Percentiles rank a stretch among this genome's conserved stretches.
phyloP scores from a whole-genome alignment of 2,329 filamentous ascomycete species.

The Venturia oleaginea region DNA sequence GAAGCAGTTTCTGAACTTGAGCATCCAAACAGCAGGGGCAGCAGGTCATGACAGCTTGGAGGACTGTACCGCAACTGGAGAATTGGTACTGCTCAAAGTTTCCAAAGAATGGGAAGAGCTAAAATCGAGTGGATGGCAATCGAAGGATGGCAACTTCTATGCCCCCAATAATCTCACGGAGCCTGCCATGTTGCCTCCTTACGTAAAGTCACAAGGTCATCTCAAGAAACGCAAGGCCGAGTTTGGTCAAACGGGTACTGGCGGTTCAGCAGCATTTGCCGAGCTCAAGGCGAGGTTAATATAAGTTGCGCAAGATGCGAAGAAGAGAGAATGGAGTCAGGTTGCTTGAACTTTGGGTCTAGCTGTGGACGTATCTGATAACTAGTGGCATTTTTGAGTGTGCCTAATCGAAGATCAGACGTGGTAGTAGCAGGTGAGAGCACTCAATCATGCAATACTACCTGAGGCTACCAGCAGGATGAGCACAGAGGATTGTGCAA shows the following conservation, averaged over 20 bases:
- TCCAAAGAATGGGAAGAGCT: slow-evolving; percentile 60
- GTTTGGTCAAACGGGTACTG: not conserved
- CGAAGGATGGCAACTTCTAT: slow-evolving; percentile 23
- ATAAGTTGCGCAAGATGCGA: not conserved
- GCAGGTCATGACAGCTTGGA: slow-evolving; percentile 84
- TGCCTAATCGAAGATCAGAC: too few relatives aligned
- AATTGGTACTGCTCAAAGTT: slow-evolving; percentile 67
- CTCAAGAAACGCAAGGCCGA: slow-evolving; percentile 6
- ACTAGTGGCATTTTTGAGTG: not conserved
- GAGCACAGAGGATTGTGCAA: too few relatives aligned
- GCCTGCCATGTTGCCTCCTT: not conserved
- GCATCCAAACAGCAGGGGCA: slow-evolving; percentile 65
- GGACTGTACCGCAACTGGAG: slow-evolving; percentile 81
- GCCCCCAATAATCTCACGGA: slow-evolving; percentile 18
- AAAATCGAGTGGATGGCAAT: slow-evolving; percentile 57
- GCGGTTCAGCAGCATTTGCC: not conserved
- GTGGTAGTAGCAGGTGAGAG: too few relatives aligned
- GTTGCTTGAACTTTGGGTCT: not conserved
- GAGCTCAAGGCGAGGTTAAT: not conserved
- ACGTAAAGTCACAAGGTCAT: not conserved
- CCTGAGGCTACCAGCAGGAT: too few relatives aligned
- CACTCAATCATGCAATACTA: too few relatives aligned
- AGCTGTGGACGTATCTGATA: not conserved
- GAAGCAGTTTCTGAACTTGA: slow-evolving; percentile 57
- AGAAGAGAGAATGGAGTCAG: not conserved